Base-by-base conservation (phyloP, 768 basidiomycete species). In the Glaciozyma martinii region DNA sequence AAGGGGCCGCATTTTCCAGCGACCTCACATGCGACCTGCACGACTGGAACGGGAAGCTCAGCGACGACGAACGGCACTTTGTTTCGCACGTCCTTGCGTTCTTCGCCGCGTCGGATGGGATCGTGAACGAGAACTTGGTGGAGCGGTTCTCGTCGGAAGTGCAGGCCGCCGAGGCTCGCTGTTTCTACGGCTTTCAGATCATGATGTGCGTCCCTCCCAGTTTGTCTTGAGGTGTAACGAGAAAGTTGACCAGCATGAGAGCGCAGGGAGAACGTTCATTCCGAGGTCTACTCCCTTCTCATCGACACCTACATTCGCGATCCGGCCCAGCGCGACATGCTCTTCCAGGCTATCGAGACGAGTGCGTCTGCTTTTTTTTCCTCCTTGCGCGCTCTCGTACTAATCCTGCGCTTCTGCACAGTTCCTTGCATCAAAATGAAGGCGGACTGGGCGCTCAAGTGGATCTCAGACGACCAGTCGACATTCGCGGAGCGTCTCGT, bases 181-280 rank as follows among this genome's bases (percentile, higher is more conserved):
- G 88, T 75, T 95, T 95, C 79, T 95, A 94, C 73, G 91, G 91
- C 25, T 94, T 93, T 79, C 91, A 95, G 75, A 89, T 95, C 71
- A 95, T 95, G 91, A 95, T 93, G 84, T 80, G 63, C 46, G 74
- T n/a, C n/a, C n/a, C n/a, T n/a, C n/a, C n/a, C n/a, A n/a, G n/a
- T n/a, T n/a, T n/a, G n/a, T 21, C 13, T 5, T 21, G 19, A 25
- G 9, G 23, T 29, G 13, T n/a, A 12, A 19, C 16, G 29, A 57
- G 40, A 6, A 10, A 49, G 29, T 30, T 25, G 13, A 42, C 21
- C 42, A 23, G 42, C 32, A 3, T 50, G 59, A 4, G 30, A 9
- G 8, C 23, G 23, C 57, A 70, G 68, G 77, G 91, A 94, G 73
- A 94, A 94, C 76, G 84, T 95, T 46, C 92, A 95, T 77, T 92